Evolutionary conservation across 2,329 filamentous ascomycete genomes (phyloP), one percentile per base, ranked within the genome.

Genomic region (Colletotrichum cuscutae): DNA sequence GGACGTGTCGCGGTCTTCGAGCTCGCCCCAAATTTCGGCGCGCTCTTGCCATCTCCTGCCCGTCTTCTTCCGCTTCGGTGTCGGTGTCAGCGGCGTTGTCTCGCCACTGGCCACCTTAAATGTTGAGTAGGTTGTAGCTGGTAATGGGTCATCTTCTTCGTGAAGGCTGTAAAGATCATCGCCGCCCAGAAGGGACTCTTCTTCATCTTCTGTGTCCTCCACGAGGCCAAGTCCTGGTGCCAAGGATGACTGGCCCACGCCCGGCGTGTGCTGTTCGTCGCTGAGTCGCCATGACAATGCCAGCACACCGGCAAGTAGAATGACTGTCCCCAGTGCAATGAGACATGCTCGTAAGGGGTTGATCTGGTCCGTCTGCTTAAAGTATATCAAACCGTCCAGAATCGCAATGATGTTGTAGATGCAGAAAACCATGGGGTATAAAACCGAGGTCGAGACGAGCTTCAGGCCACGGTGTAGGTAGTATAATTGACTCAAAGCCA

Each of bases 391-490:
- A 37, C 97, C 97, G 83, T 99, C 97, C 77, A 98, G 87, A 77
- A 99, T 99, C 76, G 97, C 97, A 79, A 98, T 95, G 79, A 99
- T 98, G 87, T 99, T 99, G 88, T 98, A 99, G 76, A 98, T 91
- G 87, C 97, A 99, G 84, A 99, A 99, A 52, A 98, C 95, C 77
- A 98, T 92, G 5, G 97, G 97, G 82, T 99, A 99, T 76, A 99
- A 88, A 74, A 98, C 93, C 78, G 95, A 98, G 26, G 97, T 98
- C 67, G 95, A 98, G 82, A 97, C 95, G 65, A 99, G 89, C 83
- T 98, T 98, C 75, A 99, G 88, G 65, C 97, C 97, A 56, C 94
- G 91, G 80, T 99, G 97, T 73, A 99, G 90, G 82, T 97, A 98
- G 84, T 98, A 99, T 6, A 99, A 89, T 82, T 99, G 97, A 57